Evolutionary conservation across 1,139 yeast species (phyloP).

Genomic region (Arxiozyma slooffiae): DNA sequence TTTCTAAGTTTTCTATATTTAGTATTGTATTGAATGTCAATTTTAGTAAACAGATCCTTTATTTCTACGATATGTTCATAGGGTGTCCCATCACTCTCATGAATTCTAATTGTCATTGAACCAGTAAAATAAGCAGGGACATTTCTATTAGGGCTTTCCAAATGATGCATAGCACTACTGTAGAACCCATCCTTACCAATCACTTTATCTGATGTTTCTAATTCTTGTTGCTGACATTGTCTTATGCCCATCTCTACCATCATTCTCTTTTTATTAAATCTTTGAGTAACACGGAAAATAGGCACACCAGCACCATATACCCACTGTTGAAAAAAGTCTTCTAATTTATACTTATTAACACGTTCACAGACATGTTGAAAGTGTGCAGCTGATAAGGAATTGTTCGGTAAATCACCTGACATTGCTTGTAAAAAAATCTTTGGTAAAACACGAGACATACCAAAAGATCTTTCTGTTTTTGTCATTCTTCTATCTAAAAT

Average conservation of each 20-base stretch:
- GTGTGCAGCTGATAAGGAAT: slow-evolving; percentile 71
- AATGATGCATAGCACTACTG: slow-evolving; percentile 22
- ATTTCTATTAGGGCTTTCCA: slow-evolving; percentile 17
- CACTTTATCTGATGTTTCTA: slow-evolving; percentile 14
- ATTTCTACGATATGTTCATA: slow-evolving; percentile 94
- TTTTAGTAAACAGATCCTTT: slow-evolving; percentile 72
- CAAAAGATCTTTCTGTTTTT: slow-evolving; percentile 88
- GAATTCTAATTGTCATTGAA: slow-evolving; percentile 93
- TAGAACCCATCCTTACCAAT: slow-evolving; percentile 24
- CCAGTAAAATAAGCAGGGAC: slow-evolving; percentile 61
- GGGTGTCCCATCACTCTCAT: slow-evolving; percentile 99
- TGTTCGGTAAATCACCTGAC: slow-evolving; percentile 83
- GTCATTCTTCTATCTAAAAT: slow-evolving; percentile 90
- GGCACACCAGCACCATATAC: slow-evolving; percentile 86
- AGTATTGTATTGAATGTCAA: slow-evolving; percentile 91
- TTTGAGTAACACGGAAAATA: slow-evolving; percentile 73
- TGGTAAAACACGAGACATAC: slow-evolving; percentile 83
- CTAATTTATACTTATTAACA: slow-evolving; percentile 79
- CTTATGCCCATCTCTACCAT: slow-evolving; percentile 90
- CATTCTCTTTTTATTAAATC: slow-evolving; percentile 88
- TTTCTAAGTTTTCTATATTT: slow-evolving; percentile 69
- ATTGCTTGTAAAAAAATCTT: slow-evolving; percentile 86
- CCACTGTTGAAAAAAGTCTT: slow-evolving; percentile 87
- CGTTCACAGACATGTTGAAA: slow-evolving; percentile 90
- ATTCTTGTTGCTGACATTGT: slow-evolving; percentile 70